These are phyloP conservation scores for Trichoderma endophyticum DNA, from an alignment of 2,329 filamentous ascomycete species.

Conservation along the genomic window DNA sequence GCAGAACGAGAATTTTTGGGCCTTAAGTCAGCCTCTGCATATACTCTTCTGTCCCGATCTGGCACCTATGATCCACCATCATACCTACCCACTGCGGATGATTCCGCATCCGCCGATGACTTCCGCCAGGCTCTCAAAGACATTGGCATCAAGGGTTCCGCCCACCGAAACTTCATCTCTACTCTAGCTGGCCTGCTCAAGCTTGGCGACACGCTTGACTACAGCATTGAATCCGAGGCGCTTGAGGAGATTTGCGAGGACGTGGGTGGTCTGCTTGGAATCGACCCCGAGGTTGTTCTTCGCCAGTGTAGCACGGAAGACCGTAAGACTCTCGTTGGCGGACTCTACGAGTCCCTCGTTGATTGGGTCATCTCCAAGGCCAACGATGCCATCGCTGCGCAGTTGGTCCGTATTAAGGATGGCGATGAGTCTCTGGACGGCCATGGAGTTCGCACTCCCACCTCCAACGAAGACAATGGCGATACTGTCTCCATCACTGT, in stretches of 20 bases:
- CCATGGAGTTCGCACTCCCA: slow-evolving; percentile 59
- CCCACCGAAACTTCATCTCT: slow-evolving; percentile 79
- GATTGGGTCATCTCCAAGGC: slow-evolving; percentile 92
- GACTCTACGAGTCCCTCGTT: slow-evolving; percentile 88
- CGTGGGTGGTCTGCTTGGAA: slow-evolving; percentile 76
- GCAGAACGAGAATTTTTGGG: slow-evolving; percentile 86
- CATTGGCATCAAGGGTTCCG: slow-evolving; percentile 87
- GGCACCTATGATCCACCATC: slow-evolving; percentile 81
- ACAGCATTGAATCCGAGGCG: slow-evolving; percentile 77
- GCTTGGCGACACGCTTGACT: slow-evolving; percentile 85
- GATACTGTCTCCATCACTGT: slow-evolving; percentile 89
- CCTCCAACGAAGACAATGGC: slow-evolving; percentile 65
- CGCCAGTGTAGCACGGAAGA: slow-evolving; percentile 81
- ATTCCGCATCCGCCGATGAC: slow-evolving; percentile 88
- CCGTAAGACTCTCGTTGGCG: slow-evolving; percentile 75
- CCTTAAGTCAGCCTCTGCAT: slow-evolving; percentile 72
- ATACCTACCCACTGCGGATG: slow-evolving; percentile 89
- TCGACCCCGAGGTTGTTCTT: slow-evolving; percentile 80
- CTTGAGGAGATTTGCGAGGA: slow-evolving; percentile 88
- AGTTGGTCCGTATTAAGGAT: slow-evolving; percentile 65
- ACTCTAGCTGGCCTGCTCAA: slow-evolving; percentile 84
- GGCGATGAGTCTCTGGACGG: slow-evolving; percentile 67
- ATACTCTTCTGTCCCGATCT: slow-evolving; percentile 75
- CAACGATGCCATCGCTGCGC: slow-evolving; percentile 75
- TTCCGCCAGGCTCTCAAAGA: slow-evolving; percentile 82